These are phyloP conservation scores for Meira miltonrushii DNA, from an alignment of 1,284 basidiomycete genomes.

Conservation along the genomic window DNA sequence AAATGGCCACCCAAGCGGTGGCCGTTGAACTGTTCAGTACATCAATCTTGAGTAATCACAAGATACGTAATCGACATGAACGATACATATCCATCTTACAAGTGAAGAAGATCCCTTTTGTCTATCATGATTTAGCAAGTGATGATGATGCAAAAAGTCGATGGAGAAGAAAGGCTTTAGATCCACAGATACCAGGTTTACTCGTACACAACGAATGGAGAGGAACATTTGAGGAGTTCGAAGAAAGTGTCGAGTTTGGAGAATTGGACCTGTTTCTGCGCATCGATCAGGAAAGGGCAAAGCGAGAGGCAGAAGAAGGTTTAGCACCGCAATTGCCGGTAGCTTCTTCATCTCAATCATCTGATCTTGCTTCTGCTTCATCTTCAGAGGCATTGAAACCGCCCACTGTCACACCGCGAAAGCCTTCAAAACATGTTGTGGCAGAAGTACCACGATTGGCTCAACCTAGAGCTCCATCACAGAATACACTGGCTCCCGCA, in stretches of 20 bases:
- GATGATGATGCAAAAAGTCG: slow-evolving; percentile 48
- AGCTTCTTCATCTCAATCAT: background rate
- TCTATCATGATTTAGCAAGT: slow-evolving; percentile 48
- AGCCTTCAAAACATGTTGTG: background rate
- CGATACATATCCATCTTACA: slow-evolving; percentile 41
- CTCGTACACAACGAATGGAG: slow-evolving; percentile 52
- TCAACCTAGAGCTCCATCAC: background rate
- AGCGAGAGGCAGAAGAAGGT: slow-evolving; percentile 8
- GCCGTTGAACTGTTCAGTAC: slow-evolving; percentile 52
- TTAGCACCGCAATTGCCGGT: background rate
- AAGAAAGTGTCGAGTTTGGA: slow-evolving; percentile 50
- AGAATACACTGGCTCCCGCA: slow-evolving; percentile 8
- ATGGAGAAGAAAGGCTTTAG: slow-evolving; percentile 39
- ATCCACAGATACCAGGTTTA: slow-evolving; percentile 40
- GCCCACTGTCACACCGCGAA: background rate
- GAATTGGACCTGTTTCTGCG: slow-evolving; percentile 46
- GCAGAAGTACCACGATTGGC: slow-evolving; percentile 5
- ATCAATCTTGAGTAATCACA: slow-evolving; percentile 49
- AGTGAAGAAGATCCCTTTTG: slow-evolving; percentile 47
- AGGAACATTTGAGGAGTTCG: slow-evolving; percentile 50
- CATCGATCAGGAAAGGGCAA: slow-evolving; percentile 19
- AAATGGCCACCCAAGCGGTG: background rate
- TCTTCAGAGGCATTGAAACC: background rate
- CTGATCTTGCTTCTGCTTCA: background rate
- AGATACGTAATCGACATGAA: slow-evolving; percentile 44